These are phyloP conservation scores for Teratosphaeria destructans DNA, from an alignment of 2,329 filamentous ascomycete species.

Conservation along the genomic window DNA sequence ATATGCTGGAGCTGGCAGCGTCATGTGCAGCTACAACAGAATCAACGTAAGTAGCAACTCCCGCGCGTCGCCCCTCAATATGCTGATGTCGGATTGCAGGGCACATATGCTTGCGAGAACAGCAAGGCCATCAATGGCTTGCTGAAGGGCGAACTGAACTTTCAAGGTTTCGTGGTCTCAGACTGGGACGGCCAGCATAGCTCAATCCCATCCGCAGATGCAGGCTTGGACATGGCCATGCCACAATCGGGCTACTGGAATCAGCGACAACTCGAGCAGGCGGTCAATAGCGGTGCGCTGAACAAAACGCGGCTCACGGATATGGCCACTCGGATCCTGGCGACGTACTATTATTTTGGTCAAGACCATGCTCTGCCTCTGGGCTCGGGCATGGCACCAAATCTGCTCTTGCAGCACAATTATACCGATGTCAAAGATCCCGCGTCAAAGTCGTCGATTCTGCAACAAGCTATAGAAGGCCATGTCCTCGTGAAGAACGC, in stretches of 20 bases:
- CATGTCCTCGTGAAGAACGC: conserved; percentile 56
- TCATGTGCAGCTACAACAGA: conserved; percentile 26
- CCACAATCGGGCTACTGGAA: conserved; percentile 34
- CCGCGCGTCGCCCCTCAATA: neutral
- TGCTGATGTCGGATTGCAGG: conserved; percentile 24
- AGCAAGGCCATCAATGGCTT: conserved; percentile 58
- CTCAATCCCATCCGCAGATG: conserved; percentile 49
- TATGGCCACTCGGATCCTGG: conserved; percentile 46
- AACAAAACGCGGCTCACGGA: conserved; percentile 47
- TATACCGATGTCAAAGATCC: conserved; percentile 47
- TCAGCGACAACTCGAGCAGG: conserved; percentile 37
- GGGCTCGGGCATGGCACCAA: conserved; percentile 43
- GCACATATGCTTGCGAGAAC: conserved; percentile 55
- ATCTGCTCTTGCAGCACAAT: conserved; percentile 41
- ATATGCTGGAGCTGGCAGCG: conserved; percentile 36
- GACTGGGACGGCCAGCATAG: conserved; percentile 58
- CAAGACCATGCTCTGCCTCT: conserved; percentile 36
- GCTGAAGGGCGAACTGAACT: conserved; percentile 63
- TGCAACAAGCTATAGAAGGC: conserved; percentile 52
- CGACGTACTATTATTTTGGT: conserved; percentile 47
- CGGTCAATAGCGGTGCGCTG: conserved; percentile 52
- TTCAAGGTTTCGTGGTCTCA: conserved; percentile 60
- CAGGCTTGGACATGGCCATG: conserved; percentile 62
- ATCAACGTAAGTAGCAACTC: conserved; percentile 12
- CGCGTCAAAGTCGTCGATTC: conserved; percentile 37